Evolutionary conservation across 2,329 filamentous ascomycete species (phyloP).

Genomic region (Fusarium sp.): DNA sequence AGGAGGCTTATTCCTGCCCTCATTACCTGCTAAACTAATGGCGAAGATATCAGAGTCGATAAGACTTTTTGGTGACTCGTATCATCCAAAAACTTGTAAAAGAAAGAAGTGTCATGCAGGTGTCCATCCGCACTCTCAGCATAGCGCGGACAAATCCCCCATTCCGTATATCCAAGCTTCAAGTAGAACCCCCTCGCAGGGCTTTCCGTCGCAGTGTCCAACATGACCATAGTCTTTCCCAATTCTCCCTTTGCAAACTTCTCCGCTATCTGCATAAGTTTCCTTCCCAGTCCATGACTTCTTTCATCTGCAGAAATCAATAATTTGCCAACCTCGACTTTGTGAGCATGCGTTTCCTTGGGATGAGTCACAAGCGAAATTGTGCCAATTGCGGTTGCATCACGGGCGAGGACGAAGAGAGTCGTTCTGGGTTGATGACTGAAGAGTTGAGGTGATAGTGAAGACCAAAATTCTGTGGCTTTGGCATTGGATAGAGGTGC

Average conservation of each 20-base stretch:
- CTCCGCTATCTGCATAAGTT: conserved; percentile 2
- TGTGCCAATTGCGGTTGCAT: not conserved
- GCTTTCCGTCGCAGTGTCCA: not conserved
- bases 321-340: not conserved
- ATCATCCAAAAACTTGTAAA: too few relatives aligned
- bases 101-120: not conserved
- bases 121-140: not conserved
- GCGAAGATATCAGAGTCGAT: too few relatives aligned
- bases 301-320: not conserved
- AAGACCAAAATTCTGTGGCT: not conserved
- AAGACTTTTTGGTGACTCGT: too few relatives aligned
- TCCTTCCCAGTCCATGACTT: not conserved
- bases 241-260: not conserved
- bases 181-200: not conserved
- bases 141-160: conserved; percentile 8
- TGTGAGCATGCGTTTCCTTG: not conserved
- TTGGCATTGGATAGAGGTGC: not conserved
- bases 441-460: not conserved
- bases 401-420: not conserved
- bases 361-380: not conserved
- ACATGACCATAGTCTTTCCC: conserved; percentile 3
- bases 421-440: too few relatives aligned
- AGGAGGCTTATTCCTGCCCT: too few relatives aligned
- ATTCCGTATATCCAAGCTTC: conserved; percentile 1
- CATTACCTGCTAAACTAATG: too few relatives aligned